Base-by-base conservation (phyloP, 352 stramenopile species). In the Phytophthora colocasiae region DNA sequence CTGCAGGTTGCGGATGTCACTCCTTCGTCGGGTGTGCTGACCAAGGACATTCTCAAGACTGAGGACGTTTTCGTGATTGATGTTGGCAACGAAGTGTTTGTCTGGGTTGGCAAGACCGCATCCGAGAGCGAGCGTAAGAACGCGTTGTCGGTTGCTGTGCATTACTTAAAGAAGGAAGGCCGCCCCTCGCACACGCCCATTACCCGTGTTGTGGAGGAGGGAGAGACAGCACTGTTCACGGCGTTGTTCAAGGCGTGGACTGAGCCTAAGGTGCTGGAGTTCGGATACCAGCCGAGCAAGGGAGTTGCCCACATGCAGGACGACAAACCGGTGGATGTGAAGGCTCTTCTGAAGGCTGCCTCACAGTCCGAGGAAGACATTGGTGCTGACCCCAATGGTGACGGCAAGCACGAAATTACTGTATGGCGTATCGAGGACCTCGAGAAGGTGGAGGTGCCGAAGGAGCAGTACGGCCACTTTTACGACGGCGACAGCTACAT, bases 401-500 rank as follows among this genome's bases (percentile, higher is more conserved):
- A 85, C 2, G 87, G 83, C 60, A 85, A 89, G 57, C 86, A 95
- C 67, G 65, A 90, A 19, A 56, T 98, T 29, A 89, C 84, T 38
- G 80, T 98, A 6, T 98, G 92, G 93, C 87, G 90, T 67, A 92
- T 98, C 50, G 91, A 98, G 70, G 73, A 97, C 73, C 81, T 98
- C 54, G 87, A 95, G 19, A 97, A 95, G 65, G 91, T 91, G 12
- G 76, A 92, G 36, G 73, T 96, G 40, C 83, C 83, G n/a, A 56
- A 83, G 48, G 66, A 84, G 32, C 75, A 82, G 19, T 92, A 98
- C 62, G 97, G 97, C 15, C 84, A 93, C 45, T 99, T 99, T 71
- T 97, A 97, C 71, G 83, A 83, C 50, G 97, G 96, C 31, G 97
- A 99, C 77, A 98, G 89, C 62, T 99, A 99, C 82, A 93, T 99